Evolutionary conservation across 2,329 filamentous ascomycete species (phyloP).

Genomic region (Colletotrichum sansevieriae): DNA sequence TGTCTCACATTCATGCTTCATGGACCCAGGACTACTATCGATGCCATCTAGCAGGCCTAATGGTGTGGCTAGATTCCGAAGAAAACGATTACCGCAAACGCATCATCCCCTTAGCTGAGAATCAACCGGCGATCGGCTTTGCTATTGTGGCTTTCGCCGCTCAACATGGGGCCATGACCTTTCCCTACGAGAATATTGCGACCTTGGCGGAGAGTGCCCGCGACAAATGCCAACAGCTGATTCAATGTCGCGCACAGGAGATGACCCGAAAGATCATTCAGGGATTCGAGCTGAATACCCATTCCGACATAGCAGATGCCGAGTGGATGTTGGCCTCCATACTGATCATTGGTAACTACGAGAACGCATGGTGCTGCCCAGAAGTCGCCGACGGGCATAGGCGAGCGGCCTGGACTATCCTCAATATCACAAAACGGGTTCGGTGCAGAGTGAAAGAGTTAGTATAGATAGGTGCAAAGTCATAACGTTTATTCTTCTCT

Average conservation of each 20-base stretch:
- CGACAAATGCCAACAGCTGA: conserved; percentile 46
- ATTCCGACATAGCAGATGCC: conserved; percentile 45
- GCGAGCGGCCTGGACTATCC: conserved; percentile 47
- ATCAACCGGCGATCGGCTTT: conserved; percentile 47
- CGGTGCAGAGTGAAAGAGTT: too few relatives aligned
- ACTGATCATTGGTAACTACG: conserved; percentile 47
- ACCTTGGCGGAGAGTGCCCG: conserved; percentile 47
- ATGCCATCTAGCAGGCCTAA: conserved; percentile 47
- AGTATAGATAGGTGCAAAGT: too few relatives aligned
- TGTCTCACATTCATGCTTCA: conserved; percentile 44
- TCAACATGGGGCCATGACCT: conserved; percentile 44
- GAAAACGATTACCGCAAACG: conserved; percentile 48
- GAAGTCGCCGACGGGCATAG: conserved; percentile 48
- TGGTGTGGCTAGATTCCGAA: conserved; percentile 50
- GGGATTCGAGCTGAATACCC: conserved; percentile 43
- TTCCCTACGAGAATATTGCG: conserved; percentile 19
- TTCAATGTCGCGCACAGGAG: conserved; percentile 40
- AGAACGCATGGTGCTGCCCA: conserved; percentile 47
- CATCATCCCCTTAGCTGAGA: conserved; percentile 46
- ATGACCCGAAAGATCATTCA: conserved; percentile 45
- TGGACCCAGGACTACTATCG: conserved; percentile 50
- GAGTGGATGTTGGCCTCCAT: conserved; percentile 50
- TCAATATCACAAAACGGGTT: too few relatives aligned
- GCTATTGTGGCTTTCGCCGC: conserved; percentile 48
- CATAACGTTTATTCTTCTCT: too few relatives aligned